Evolutionary conservation across 139 green algal species (phyloP), one percentile per base, ranked within the genome.

Genomic region (Micromonas pusilla): DNA sequence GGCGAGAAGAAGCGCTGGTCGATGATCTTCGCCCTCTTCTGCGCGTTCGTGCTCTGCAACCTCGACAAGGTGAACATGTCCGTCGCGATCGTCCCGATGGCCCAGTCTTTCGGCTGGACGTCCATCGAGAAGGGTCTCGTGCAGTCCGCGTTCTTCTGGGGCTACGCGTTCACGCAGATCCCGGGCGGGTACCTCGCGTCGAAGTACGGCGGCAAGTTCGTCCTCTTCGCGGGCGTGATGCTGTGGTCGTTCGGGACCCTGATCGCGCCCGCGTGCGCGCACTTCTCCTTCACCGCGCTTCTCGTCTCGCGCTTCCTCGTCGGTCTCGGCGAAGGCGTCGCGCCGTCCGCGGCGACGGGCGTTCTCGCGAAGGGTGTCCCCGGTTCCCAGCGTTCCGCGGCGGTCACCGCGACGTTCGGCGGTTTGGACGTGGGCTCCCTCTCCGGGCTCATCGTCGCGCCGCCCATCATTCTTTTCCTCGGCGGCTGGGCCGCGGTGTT

Each of bases 331-430:
- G 95, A 99, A 82, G 95, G 95, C 3, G 95, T 99, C 57, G 95
- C 95, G 54, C 97, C 98, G 93, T 95, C 95, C 0, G 92, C 95
- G 5, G 98, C 98, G 94, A 98, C 98, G 86, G 96, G 93, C 75
- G 79, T 99, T 77, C 86, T 98, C n/a, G 93, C 89, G 2, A 85
- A 87, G 86, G 97, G 93, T 92, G 89, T 98, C 25, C 94, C 94
- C 23, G 80, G 88, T 19, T 68, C 80, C 28, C 94, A 98, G 86
- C 89, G 94, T 53, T 91, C 84, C 19, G 86, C 93, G 38, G 94
- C 90, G 0, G 87, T 98, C 33, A 89, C 94, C 0, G 83, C 97
- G 1, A 91, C 98, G 4, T 98, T 98, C 87, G 91, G 81, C 65
- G 94, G 94, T 53, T 97, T 98, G 92, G 98, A 96, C 82, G 82